phyloP scores from a whole-genome alignment of 495 filamentous ascomycete species.

The Tuber indicum region DNA sequence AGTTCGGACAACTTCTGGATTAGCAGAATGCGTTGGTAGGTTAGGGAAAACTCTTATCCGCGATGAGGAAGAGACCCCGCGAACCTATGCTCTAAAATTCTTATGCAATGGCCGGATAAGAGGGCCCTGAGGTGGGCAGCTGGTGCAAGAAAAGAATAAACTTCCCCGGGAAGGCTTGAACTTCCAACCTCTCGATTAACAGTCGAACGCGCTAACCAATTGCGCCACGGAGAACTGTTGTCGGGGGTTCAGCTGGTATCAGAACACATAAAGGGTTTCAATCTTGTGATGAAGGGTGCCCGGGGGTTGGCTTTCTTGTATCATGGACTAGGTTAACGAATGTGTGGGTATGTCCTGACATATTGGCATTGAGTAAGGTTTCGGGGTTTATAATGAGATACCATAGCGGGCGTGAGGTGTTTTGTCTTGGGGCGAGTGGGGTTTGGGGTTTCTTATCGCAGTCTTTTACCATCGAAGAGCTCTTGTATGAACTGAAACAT shows the following conservation, averaged over 20 bases:
- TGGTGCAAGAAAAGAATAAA: not conserved
- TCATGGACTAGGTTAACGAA: not conserved
- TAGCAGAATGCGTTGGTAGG: not conserved
- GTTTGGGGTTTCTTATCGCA: no score
- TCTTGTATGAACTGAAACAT: not conserved
- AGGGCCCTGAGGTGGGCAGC: not conserved
- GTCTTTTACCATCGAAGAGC: not conserved
- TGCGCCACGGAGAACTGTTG: conserved; percentile 45
- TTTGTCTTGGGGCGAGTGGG: not conserved
- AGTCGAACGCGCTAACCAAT: conserved; percentile 51
- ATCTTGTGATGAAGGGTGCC: not conserved
- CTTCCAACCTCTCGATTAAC: conserved; percentile 51
- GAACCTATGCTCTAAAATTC: not conserved
- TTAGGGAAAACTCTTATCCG: not conserved
- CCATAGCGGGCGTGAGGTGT: not conserved
- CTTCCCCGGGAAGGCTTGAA: conserved; percentile 47
- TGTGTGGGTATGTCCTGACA: not conserved
- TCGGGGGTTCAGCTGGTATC: not conserved
- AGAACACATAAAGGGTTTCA: not conserved
- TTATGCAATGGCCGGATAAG: not conserved
- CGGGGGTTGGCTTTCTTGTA: not conserved
- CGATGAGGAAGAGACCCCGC: not conserved
- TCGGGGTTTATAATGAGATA: not conserved
- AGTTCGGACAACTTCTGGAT: not conserved
- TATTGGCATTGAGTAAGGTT: not conserved